Conservation (phyloP, 1,284 basidiomycete genomes). For the Apiotrichum siamense region DNA sequence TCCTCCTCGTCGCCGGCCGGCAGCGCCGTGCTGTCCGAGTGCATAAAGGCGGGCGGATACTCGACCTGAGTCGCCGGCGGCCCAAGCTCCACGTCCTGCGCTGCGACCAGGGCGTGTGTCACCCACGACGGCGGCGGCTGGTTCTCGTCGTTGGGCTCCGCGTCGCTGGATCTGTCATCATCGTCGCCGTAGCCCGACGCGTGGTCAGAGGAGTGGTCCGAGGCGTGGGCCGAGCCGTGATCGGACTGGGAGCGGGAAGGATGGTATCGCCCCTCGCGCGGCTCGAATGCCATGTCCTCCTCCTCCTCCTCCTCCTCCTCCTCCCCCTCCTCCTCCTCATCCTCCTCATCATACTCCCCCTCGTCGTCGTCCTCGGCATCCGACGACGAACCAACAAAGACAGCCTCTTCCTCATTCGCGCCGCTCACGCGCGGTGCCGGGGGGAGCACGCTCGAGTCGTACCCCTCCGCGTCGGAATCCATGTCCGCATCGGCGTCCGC, state of each 20-base stretch:
- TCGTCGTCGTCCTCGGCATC: conserved; percentile 2
- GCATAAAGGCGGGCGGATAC: too few relatives aligned
- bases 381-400: too few relatives aligned
- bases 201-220: neutral
- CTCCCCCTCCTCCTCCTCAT: conserved; percentile 14
- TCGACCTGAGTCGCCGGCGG: too few relatives aligned
- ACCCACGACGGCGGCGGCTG: too few relatives aligned
- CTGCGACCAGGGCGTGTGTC: too few relatives aligned
- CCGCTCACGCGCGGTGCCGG: too few relatives aligned
- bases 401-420: neutral
- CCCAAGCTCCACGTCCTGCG: too few relatives aligned
- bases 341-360: conserved; percentile 6
- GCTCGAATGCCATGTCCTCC: neutral
- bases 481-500: too few relatives aligned
- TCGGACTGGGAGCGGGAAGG: too few relatives aligned
- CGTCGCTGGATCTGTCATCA: neutral
- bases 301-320: conserved; percentile 14
- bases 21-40: too few relatives aligned
- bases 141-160: neutral
- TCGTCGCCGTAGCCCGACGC: neutral
- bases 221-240: neutral
- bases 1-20: neutral
- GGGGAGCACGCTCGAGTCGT: too few relatives aligned
- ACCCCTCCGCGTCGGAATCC: too few relatives aligned
- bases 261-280: neutral